phyloP scores from a whole-genome alignment of 2,329 filamentous ascomycete genomes.

The Plectosphaerella cucumerina region DNA sequence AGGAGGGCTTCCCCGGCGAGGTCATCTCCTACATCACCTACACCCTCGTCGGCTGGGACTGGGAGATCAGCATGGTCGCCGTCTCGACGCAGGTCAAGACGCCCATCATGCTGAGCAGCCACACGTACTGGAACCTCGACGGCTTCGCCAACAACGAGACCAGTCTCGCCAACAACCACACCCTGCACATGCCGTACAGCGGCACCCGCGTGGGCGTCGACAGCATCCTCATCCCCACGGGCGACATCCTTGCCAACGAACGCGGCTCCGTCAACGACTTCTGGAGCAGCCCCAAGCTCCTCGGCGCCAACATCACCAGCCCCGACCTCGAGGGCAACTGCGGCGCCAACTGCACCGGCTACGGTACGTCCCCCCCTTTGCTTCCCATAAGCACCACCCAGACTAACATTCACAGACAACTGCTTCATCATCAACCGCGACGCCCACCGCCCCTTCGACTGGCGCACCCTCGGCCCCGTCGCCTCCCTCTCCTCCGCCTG shows the following conservation, averaged over 20 bases:
- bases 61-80: slow-evolving; percentile 71
- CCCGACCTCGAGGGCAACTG: slow-evolving; percentile 68
- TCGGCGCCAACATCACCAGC: slow-evolving; percentile 65
- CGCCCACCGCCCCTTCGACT: slow-evolving; percentile 54
- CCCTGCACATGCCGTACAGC: slow-evolving; percentile 67
- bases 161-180: slow-evolving; percentile 63
- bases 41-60: slow-evolving; percentile 60
- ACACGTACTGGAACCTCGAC: slow-evolving; percentile 81
- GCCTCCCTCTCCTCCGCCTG: slow-evolving; percentile 67
- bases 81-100: slow-evolving; percentile 69
- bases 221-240: slow-evolving; percentile 69
- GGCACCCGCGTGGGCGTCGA: slow-evolving; percentile 66
- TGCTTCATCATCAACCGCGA: slow-evolving; percentile 66
- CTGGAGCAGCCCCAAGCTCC: slow-evolving; percentile 75
- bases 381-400: not conserved
- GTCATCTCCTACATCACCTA: slow-evolving; percentile 73
- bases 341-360: slow-evolving; percentile 77
- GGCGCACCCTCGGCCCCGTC: slow-evolving; percentile 55
- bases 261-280: slow-evolving; percentile 71
- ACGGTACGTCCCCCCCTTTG: slow-evolving; percentile 50
- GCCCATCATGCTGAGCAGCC: slow-evolving; percentile 73
- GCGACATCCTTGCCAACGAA: slow-evolving; percentile 67
- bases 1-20: slow-evolving; percentile 75
- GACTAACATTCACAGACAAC: slow-evolving; percentile 43
- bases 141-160: slow-evolving; percentile 73